Evolutionary conservation across 1,284 basidiomycete species (phyloP), one percentile per base, ranked within the genome.

Genomic region (Cystobasidium sp.): DNA sequence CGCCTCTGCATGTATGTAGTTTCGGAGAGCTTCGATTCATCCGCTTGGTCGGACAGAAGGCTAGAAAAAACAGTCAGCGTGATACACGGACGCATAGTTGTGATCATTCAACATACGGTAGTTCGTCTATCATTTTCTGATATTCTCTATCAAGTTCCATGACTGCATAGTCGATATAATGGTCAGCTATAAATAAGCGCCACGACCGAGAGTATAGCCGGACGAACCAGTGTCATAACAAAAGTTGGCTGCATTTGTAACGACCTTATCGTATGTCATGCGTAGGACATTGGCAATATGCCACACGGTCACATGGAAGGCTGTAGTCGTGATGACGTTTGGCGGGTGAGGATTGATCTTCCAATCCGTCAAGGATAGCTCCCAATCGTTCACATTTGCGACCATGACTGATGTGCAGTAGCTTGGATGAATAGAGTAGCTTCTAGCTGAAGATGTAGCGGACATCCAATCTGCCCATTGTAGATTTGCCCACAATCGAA

Each of bases 281-380:
- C 77, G 75, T 12, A 77, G 72, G 37, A 76, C 62, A 22, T 77
- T 76, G 9, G 75, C 76, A 18, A 76, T 67, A 24, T 71, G 62
- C 74, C 76, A 75, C n/a, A 77, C 76, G 0, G 74, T 71, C 53
- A 79, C 71, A 63, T 78, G 68, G 59, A 77, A 79, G 4, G 74
- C 74, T 0, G 75, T 74, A 44, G 77, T 74, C 8, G 77, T 78
- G 52, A 75, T 75, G 24, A 75, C 74, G n/a, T 43, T 62, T 0
- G 43, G 58, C 3, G 77, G 6, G 44, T 56, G 12, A 68, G 71
- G 1, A 18, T n/a, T 5, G 68, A 64, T 65, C 7, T 55, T 67
- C 73, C 74, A 76, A n/a, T 75, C 73, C 6, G 78, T 77, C 10
- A 76, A 68, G 0, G 77, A 78, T 4, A 79, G 59, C 12, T 78